Conservation (phyloP, 495 filamentous ascomycete species). For the Penicillium angulare region DNA sequence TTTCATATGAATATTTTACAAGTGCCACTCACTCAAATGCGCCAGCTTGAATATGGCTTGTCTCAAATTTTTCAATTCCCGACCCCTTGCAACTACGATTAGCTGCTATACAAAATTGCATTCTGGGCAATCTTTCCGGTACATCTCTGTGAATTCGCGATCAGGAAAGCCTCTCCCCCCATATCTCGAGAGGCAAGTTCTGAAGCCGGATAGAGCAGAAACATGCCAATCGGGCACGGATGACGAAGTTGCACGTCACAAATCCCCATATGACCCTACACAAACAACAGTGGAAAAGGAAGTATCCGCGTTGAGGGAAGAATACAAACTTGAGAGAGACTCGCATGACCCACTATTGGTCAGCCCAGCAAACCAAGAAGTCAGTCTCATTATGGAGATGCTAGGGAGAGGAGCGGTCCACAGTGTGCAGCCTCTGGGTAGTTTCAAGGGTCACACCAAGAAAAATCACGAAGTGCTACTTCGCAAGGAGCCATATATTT, state of each 20-base stretch:
- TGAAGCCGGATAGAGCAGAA: conserved; percentile 23
- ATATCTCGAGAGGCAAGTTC: conserved; percentile 21
- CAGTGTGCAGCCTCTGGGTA: conserved; percentile 11
- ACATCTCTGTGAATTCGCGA: neutral
- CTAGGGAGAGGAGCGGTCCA: conserved; percentile 13
- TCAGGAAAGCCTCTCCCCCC: neutral
- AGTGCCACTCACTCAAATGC: neutral
- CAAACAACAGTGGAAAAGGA: conserved; percentile 24
- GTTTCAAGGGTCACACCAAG: conserved; percentile 25
- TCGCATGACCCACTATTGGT: conserved; percentile 24
- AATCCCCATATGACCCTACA: conserved; percentile 28
- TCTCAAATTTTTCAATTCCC: neutral
- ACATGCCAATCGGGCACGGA: conserved; percentile 30
- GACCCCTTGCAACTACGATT: neutral
- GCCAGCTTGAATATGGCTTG: neutral
- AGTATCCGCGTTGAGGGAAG: conserved; percentile 20
- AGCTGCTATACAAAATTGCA: neutral
- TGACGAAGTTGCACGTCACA: conserved; percentile 30
- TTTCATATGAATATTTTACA: neutral
- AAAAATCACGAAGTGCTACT: conserved; percentile 21
- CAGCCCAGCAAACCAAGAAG: conserved; percentile 27
- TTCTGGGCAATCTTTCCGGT: neutral
- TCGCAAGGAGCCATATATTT: conserved; percentile 16
- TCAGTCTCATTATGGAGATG: conserved; percentile 22
- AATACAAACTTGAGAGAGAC: conserved; percentile 25